Conservation (phyloP, 768 basidiomycete species). For the Boletus pseudo-olivaceus region DNA sequence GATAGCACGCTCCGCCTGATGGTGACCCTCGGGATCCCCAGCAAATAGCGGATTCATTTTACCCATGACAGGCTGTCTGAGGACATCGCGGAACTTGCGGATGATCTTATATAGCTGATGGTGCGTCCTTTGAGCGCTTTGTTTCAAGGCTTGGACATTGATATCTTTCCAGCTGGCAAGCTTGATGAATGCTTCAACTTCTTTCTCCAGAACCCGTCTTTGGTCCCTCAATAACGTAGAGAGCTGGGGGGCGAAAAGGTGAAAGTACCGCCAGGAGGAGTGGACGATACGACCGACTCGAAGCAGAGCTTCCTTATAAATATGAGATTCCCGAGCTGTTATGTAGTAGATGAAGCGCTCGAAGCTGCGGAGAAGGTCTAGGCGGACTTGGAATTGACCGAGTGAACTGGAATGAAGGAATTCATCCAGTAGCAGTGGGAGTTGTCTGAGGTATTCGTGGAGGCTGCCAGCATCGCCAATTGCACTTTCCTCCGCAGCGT, state of each 20-base stretch:
- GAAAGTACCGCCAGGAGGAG: constrained; percentile 59
- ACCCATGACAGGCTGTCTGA: constrained; percentile 66
- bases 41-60: constrained; percentile 38
- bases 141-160: constrained; percentile 89
- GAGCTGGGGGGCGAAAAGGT: constrained; percentile 53
- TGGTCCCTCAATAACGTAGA: constrained; percentile 49
- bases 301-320: constrained; percentile 34
- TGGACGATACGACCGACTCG: constrained; percentile 58
- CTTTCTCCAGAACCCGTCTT: constrained; percentile 65
- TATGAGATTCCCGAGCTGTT: constrained; percentile 27
- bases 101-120: constrained; percentile 87
- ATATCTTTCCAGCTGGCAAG: constrained; percentile 98
- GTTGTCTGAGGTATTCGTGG: constrained; percentile 53
- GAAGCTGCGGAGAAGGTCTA: constrained; percentile 70
- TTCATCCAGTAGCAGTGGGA: constrained; percentile 76
- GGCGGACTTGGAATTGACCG: constrained; percentile 73
- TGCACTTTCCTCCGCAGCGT: constrained; percentile 41
- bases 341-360: constrained; percentile 45
- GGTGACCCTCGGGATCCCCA: constrained; percentile 33
- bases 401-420: constrained; percentile 75
- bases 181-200: constrained; percentile 83
- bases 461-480: constrained; percentile 33
- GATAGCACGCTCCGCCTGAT: constrained; percentile 8
- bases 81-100: constrained; percentile 85
- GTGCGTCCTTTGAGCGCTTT: constrained; percentile 88